Evolutionary conservation across 164 flowering plant genomes (phyloP).

Genomic region (Brasenia schreberi): DNA sequence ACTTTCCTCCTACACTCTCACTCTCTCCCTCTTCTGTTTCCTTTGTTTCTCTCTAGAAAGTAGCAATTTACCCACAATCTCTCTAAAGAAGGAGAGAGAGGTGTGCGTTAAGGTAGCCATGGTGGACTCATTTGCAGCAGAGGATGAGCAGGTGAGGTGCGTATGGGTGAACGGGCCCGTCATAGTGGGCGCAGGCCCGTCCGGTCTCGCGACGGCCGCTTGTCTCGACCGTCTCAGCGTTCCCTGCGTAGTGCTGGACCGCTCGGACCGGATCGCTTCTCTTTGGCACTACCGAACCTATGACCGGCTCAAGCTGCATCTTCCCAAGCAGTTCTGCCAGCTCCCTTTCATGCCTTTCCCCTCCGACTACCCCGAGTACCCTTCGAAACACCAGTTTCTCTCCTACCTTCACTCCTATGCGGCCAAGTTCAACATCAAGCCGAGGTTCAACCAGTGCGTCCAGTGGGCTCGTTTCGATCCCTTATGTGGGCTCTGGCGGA

Average conservation of each 20-base stretch:
- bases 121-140: background rate
- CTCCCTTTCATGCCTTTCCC: conserved; percentile 60
- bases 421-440: conserved; percentile 30
- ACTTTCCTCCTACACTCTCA: background rate
- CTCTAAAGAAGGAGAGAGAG: background rate
- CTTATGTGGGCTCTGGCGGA: conserved; percentile 49
- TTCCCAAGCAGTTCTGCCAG: conserved; percentile 72
- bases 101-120: background rate
- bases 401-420: conserved; percentile 56
- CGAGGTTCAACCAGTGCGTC: conserved; percentile 45
- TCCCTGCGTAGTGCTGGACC: conserved; percentile 50
- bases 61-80: background rate
- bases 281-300: conserved; percentile 61
- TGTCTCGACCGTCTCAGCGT: conserved; percentile 48
- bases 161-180: conserved; percentile 68
- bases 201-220: conserved; percentile 70
- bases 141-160: background rate
- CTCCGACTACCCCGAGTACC: conserved; percentile 54
- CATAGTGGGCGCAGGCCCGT: conserved; percentile 74
- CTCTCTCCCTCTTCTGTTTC: background rate
- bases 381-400: conserved; percentile 55
- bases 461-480: conserved; percentile 50
- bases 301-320: conserved; percentile 68
- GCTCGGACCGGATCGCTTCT: conserved; percentile 58
- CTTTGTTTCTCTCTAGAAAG: background rate